phyloP scores from a whole-genome alignment of 202 grass and related monocot genomes.

The Setaria italica region DNA sequence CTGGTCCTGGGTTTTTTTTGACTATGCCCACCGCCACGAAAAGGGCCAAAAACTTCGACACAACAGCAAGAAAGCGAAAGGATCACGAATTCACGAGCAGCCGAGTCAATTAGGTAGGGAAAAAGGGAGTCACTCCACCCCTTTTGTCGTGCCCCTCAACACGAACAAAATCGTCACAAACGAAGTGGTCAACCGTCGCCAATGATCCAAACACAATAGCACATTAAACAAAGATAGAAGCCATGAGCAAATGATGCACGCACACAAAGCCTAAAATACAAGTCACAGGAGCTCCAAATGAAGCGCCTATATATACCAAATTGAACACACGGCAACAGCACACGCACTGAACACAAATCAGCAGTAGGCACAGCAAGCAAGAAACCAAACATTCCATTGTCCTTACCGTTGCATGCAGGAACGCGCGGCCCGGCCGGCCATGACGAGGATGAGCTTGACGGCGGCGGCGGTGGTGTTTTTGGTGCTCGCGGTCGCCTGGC shows the following conservation, averaged over 20 bases:
- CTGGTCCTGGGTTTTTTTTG: background rate
- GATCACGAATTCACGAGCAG: background rate
- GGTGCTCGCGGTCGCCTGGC: slow-evolving; percentile 26
- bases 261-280: slow-evolving; percentile 12
- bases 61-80: slow-evolving; percentile 33
- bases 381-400: slow-evolving; percentile 7
- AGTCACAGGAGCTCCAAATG: background rate
- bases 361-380: slow-evolving; percentile 16
- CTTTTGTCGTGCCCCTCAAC: slow-evolving; percentile 1
- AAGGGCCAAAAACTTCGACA: slow-evolving; percentile 15
- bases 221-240: slow-evolving; percentile 32
- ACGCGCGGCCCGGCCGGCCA: background rate
- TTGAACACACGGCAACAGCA: slow-evolving; percentile 41
- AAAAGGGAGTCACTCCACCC: background rate
- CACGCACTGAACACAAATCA: slow-evolving; percentile 27
- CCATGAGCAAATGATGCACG: slow-evolving; percentile 32
- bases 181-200: slow-evolving; percentile 43
- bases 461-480: slow-evolving; percentile 31
- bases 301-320: slow-evolving; percentile 50
- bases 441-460: slow-evolving; percentile 35
- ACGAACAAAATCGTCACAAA: slow-evolving; percentile 30
- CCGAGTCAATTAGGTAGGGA: slow-evolving; percentile 33
- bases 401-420: slow-evolving; percentile 27
- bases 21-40: slow-evolving; percentile 14
- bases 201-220: slow-evolving; percentile 29